A percentile compares a stretch with the other conserved stretches of the same genome.
Conservation (phyloP, 495 filamentous ascomycete genomes). For the Aspergillus bertholletiae region DNA sequence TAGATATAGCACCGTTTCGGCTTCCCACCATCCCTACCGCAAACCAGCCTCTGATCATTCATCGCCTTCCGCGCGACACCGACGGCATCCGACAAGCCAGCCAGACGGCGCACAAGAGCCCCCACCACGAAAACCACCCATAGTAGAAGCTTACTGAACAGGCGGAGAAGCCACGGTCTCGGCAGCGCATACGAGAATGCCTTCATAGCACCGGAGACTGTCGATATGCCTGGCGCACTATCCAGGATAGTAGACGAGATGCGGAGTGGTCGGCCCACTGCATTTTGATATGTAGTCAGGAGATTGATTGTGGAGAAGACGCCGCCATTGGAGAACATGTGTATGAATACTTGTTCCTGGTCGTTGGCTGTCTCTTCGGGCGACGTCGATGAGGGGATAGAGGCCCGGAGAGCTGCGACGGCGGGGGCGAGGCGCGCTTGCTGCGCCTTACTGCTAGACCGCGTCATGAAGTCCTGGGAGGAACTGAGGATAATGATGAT, state of each 20-base stretch:
- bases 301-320: constrained; percentile 27
- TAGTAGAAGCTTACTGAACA: constrained; percentile 24
- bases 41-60: constrained; percentile 28
- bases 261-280: constrained; percentile 28
- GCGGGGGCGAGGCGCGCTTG: constrained; percentile 33
- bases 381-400: no score
- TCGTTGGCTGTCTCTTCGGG: no score
- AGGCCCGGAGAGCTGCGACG: constrained; percentile 28
- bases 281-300: constrained; percentile 28
- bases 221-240: constrained; percentile 40
- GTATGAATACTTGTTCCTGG: constrained; percentile 32
- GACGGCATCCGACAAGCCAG: constrained; percentile 21
- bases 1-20: constrained; percentile 42
- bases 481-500: constrained; percentile 38
- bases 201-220: constrained; percentile 19
- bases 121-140: constrained; percentile 20
- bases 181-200: constrained; percentile 38
- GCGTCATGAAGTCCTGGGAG: no score
- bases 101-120: constrained; percentile 12
- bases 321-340: constrained; percentile 46
- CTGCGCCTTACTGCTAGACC: no score
- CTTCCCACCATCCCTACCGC: constrained; percentile 12
- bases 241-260: constrained; percentile 38
- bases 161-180: constrained; percentile 26
- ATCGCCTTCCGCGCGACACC: constrained; percentile 23